Evolutionary conservation across 2,329 filamentous ascomycete species (phyloP).

Genomic region (Kalmusia sp.): DNA sequence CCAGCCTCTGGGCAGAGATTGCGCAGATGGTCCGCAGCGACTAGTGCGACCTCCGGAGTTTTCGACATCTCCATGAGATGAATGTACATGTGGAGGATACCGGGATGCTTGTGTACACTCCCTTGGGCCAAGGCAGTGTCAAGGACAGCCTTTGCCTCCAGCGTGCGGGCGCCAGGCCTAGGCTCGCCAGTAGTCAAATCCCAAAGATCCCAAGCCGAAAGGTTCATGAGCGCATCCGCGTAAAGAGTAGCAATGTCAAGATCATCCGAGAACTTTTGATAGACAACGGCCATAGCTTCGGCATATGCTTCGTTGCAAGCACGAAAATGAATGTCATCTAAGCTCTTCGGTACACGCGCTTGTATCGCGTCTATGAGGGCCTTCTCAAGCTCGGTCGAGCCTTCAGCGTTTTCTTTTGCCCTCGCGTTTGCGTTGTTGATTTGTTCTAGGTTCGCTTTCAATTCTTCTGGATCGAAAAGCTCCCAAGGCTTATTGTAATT

Average conservation of each 20-base stretch:
- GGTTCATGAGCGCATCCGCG: conserved; percentile 70
- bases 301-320: conserved; percentile 68
- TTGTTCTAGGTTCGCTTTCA: conserved; percentile 57
- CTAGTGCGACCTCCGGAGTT: conserved; percentile 67
- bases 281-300: conserved; percentile 65
- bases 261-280: conserved; percentile 61
- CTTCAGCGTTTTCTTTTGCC: conserved; percentile 50
- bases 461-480: conserved; percentile 69
- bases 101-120: conserved; percentile 66
- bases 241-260: conserved; percentile 70
- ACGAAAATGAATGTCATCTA: conserved; percentile 52
- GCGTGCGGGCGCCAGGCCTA: conserved; percentile 60
- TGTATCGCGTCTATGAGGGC: conserved; percentile 69
- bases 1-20: conserved; percentile 72
- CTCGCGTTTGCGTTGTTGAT: conserved; percentile 56
- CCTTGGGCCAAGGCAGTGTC: conserved; percentile 63
- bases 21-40: conserved; percentile 67
- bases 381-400: conserved; percentile 61
- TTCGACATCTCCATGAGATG: conserved; percentile 81
- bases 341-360: conserved; percentile 50
- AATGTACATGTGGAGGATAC: conserved; percentile 77
- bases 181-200: conserved; percentile 66
- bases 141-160: conserved; percentile 65
- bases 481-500: conserved; percentile 85
- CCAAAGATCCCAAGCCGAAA: conserved; percentile 71